A percentile compares a stretch with the other conserved stretches of the same genome.
Conservation (phyloP, 768 basidiomycete genomes). For the Mycena maculata region DNA sequence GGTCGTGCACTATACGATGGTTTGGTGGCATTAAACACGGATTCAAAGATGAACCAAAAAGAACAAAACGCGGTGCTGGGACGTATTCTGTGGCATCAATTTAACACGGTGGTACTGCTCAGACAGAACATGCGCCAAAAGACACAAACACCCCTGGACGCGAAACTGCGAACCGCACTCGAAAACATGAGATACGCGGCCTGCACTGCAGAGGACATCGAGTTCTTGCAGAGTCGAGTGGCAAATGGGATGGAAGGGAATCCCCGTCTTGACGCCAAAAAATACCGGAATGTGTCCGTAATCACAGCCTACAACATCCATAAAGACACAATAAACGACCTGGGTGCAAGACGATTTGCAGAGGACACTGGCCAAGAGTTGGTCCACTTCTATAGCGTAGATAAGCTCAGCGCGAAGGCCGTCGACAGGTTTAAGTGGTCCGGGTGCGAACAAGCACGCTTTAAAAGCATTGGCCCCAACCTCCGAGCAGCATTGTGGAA, state of each 20-base stretch:
- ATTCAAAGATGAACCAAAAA: slow-evolving; percentile 35
- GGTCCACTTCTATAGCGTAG: slow-evolving; percentile 40
- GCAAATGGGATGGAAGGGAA: slow-evolving; percentile 13
- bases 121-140: slow-evolving; percentile 50
- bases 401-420: slow-evolving; percentile 6
- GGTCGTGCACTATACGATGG: slow-evolving; percentile 26
- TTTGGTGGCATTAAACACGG: not conserved
- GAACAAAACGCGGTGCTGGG: slow-evolving; percentile 34
- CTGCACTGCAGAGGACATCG: slow-evolving; percentile 48
- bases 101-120: slow-evolving; percentile 48
- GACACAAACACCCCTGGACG: slow-evolving; percentile 40
- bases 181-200: slow-evolving; percentile 43
- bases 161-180: slow-evolving; percentile 31
- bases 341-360: slow-evolving; percentile 44
- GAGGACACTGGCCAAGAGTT: slow-evolving; percentile 39
- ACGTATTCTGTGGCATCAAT: slow-evolving; percentile 46
- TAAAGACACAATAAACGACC: slow-evolving; percentile 47
- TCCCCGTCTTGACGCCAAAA: slow-evolving; percentile 26
- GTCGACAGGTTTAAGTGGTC: not conserved
- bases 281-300: slow-evolving; percentile 46
- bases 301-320: slow-evolving; percentile 47
- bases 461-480: slow-evolving; percentile 11
- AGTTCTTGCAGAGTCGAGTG: slow-evolving; percentile 39
- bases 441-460: not conserved
- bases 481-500: slow-evolving; percentile 39